phyloP scores from a whole-genome alignment of 495 filamentous ascomycete genomes.

The Penicillium angulare region DNA sequence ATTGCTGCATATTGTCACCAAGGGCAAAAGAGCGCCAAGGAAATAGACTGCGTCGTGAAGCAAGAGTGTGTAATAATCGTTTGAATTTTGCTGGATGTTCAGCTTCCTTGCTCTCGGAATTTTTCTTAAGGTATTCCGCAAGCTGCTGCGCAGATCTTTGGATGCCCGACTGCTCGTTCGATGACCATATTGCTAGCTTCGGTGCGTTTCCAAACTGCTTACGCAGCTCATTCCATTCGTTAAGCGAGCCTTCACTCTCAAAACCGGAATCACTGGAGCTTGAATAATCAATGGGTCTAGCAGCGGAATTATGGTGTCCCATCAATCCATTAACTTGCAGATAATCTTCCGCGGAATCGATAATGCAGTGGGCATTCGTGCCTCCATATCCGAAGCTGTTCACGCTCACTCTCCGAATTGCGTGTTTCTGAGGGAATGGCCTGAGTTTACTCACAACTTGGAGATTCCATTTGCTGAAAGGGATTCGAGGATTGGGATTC shows the following conservation, averaged over 20 bases:
- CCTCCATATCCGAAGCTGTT: conserved; percentile 43
- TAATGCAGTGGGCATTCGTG: conserved; percentile 32
- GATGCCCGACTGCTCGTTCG: too few species aligned
- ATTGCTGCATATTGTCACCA: too few species aligned
- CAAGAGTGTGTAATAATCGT: neutral
- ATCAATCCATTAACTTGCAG: neutral
- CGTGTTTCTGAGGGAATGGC: neutral
- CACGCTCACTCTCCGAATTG: conserved; percentile 23
- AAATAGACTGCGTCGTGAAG: neutral
- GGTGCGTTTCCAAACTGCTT: too few species aligned
- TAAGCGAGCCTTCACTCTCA: too few species aligned
- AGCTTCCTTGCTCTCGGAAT: neutral
- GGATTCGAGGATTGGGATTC: conserved; percentile 38
- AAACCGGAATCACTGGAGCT: neutral
- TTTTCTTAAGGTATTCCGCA: neutral
- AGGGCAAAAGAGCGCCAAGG: neutral
- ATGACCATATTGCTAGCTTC: too few species aligned
- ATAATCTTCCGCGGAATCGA: neutral
- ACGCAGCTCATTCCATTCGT: too few species aligned
- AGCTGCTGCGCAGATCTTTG: neutral
- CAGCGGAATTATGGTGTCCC: neutral
- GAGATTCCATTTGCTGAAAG: conserved; percentile 34
- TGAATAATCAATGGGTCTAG: too few species aligned
- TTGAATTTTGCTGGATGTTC: neutral
- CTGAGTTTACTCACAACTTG: conserved; percentile 35